These are phyloP conservation scores for Fusarium buxicola DNA, from an alignment of 2,329 filamentous ascomycete species.

Conservation along the genomic window DNA sequence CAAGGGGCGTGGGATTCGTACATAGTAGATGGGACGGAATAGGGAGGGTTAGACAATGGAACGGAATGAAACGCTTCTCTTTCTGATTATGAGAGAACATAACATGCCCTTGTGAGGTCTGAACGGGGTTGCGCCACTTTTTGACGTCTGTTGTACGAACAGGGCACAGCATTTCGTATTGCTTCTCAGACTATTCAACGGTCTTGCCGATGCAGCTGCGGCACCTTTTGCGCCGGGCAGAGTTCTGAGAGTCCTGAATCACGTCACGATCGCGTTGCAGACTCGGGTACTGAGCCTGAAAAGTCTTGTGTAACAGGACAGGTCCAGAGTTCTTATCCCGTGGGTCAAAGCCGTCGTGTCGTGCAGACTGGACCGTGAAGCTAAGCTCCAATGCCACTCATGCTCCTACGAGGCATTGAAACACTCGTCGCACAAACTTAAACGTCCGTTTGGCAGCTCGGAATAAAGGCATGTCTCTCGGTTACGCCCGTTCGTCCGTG, in stretches of 20 bases:
- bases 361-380: no score
- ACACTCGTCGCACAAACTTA: conserved; percentile 13
- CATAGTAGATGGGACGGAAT: conserved; percentile 22
- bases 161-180: conserved; percentile 37
- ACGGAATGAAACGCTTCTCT: conserved; percentile 36
- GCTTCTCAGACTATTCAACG: conserved; percentile 15
- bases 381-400: no score
- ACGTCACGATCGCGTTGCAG: no score
- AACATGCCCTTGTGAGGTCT: no score
- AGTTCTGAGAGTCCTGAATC: no score
- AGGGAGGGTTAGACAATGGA: conserved; percentile 30
- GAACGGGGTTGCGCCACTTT: conserved; percentile 28
- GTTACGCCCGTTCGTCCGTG: conserved; percentile 29
- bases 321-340: no score
- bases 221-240: conserved; percentile 1
- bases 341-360: no score
- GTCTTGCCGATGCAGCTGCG: conserved; percentile 11
- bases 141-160: conserved; percentile 43
- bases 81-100: not conserved
- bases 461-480: conserved; percentile 35
- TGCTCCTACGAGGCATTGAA: no score
- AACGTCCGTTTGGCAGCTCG: conserved; percentile 28
- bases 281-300: not conserved
- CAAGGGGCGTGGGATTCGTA: conserved; percentile 5
- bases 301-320: not conserved